These are phyloP conservation scores for Aspergillus flavus DNA, from an alignment of 2,329 filamentous ascomycete species.

Conservation along the genomic window DNA sequence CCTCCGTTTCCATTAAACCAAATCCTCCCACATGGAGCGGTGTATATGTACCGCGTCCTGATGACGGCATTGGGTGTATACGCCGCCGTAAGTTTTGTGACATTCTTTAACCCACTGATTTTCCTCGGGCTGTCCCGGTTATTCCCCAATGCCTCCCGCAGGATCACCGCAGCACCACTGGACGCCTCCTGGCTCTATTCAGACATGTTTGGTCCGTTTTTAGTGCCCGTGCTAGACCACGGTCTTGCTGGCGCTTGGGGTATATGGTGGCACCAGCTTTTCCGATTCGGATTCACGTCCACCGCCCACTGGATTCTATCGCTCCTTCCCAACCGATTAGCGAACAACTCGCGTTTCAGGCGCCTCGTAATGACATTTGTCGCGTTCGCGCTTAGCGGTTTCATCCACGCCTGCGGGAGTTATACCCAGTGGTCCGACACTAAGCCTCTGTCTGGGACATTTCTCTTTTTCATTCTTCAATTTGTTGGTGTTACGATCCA, in stretches of 20 bases:
- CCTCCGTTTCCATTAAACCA: constrained; percentile 50
- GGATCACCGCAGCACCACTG: constrained; percentile 61
- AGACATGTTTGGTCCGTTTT: constrained; percentile 57
- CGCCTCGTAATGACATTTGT: constrained; percentile 29
- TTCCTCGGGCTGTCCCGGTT: constrained; percentile 56
- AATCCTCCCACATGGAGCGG: constrained; percentile 35
- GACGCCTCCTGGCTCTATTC: constrained; percentile 65
- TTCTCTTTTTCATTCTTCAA: constrained; percentile 74
- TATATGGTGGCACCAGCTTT: constrained; percentile 87
- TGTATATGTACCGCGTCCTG: constrained; percentile 60
- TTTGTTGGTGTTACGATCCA: constrained; percentile 68
- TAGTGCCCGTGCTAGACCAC: constrained; percentile 51
- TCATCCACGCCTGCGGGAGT: constrained; percentile 71
- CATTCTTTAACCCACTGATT: constrained; percentile 63
- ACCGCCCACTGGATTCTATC: constrained; percentile 43
- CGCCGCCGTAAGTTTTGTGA: constrained; percentile 62
- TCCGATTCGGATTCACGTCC: constrained; percentile 62
- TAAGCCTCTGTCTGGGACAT: constrained; percentile 54
- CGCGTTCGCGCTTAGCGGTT: constrained; percentile 39
- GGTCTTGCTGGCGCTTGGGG: constrained; percentile 85
- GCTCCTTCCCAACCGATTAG: constrained; percentile 26
- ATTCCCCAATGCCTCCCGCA: constrained; percentile 56
- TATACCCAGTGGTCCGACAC: constrained; percentile 66
- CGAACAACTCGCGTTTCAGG: constrained; percentile 20
- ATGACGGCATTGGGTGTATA: constrained; percentile 61